phyloP scores from a whole-genome alignment of 2,329 filamentous ascomycete species.

The Fusarium chuoi region DNA sequence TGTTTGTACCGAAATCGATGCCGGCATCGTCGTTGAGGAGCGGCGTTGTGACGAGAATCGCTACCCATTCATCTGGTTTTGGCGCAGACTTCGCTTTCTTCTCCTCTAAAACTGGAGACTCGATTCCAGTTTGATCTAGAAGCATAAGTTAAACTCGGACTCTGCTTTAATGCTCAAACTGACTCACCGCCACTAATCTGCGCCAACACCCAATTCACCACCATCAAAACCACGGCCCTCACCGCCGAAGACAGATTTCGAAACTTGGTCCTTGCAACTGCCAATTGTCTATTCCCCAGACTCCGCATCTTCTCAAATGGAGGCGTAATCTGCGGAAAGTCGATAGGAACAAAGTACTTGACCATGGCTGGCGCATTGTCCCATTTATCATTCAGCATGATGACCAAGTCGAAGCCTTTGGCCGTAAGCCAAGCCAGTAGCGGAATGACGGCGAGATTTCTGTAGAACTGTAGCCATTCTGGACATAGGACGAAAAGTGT shows the following conservation, averaged over 20 bases:
- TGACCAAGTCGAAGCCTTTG: slow-evolving; percentile 7
- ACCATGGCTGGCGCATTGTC: slow-evolving; percentile 13
- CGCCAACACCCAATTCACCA: not conserved
- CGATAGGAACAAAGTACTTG: slow-evolving; percentile 23
- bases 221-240: not conserved
- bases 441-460: slow-evolving; percentile 15
- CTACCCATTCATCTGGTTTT: slow-evolving; percentile 1
- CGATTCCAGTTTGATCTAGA: not conserved
- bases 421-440: slow-evolving; percentile 17
- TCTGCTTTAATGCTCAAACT: fast-evolving
- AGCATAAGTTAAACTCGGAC: fast-evolving
- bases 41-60: slow-evolving; percentile 1
- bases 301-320: slow-evolving; percentile 12
- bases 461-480: slow-evolving; percentile 13
- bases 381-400: slow-evolving; percentile 11
- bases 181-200: not conserved
- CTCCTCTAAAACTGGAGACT: not conserved
- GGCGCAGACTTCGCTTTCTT: not conserved
- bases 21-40: not conserved
- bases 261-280: not conserved
- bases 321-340: not conserved
- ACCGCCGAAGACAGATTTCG: not conserved
- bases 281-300: not conserved
- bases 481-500: slow-evolving; percentile 18
- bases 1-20: not conserved